A percentile compares a stretch with the other conserved stretches of the same genome.
Evolutionary conservation across 805 yeast genomes (phyloP).

Genomic region (Hanseniaspora pseudoguilliermondii): DNA sequence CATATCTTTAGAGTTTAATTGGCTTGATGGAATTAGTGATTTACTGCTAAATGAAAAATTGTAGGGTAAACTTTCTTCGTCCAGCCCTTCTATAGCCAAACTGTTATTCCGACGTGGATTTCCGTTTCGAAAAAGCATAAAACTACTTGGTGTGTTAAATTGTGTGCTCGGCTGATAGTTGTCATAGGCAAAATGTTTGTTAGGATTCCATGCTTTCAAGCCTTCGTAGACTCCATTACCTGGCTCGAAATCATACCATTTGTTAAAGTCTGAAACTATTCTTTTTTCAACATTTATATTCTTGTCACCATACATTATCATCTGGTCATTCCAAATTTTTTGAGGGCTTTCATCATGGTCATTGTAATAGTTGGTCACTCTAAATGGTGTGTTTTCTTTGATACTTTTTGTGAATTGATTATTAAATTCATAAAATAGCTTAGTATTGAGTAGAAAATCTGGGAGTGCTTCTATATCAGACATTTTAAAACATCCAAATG

Average conservation of each 20-base stretch:
- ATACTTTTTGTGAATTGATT: not conserved
- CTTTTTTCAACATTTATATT: not conserved
- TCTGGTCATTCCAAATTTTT: not conserved
- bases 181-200: not conserved
- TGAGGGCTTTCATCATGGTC: not conserved
- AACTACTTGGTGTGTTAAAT: no score
- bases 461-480: not conserved
- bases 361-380: not conserved
- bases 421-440: not conserved
- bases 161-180: not conserved
- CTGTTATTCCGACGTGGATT: no score
- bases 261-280: not conserved
- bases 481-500: not conserved
- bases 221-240: not conserved
- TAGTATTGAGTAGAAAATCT: not conserved
- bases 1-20: not conserved
- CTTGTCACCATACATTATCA: not conserved
- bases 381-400: not conserved
- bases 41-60: not conserved
- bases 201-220: slow-evolving; percentile 1
- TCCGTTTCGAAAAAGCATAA: no score
- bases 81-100: no score
- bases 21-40: not conserved
- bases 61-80: not conserved
- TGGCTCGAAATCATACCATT: not conserved